Evolutionary conservation across 768 basidiomycete genomes (phyloP).

Genomic region (Agaricus sinodeliciosus): DNA sequence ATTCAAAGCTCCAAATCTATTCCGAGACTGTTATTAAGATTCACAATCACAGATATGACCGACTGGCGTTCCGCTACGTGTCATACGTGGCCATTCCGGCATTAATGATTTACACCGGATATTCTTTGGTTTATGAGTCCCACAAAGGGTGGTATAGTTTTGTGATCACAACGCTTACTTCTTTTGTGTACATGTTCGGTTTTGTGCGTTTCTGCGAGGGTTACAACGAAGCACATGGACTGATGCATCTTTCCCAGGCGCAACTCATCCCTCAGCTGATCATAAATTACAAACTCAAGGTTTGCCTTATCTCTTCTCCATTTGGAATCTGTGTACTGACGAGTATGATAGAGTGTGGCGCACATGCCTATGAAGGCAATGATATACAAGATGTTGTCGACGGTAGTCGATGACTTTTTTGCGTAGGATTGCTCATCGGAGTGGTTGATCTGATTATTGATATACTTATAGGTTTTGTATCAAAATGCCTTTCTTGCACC

Average conservation of each 20-base stretch:
- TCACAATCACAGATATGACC: conserved; percentile 61
- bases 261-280: conserved; percentile 85
- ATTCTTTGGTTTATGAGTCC: conserved; percentile 75
- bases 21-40: conserved; percentile 9
- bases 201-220: conserved; percentile 60
- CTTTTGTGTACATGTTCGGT: conserved; percentile 94
- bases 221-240: neutral
- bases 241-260: conserved; percentile 39
- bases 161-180: conserved; percentile 86
- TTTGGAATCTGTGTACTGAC: neutral
- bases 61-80: conserved; percentile 91
- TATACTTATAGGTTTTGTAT: conserved; percentile 67
- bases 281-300: conserved; percentile 97
- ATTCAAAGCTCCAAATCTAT: neutral
- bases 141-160: conserved; percentile 97
- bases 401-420: conserved; percentile 89
- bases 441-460: conserved; percentile 10
- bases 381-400: conserved; percentile 91
- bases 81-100: conserved; percentile 84
- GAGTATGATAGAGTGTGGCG: conserved; percentile 66
- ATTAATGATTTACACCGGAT: conserved; percentile 68
- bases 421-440: conserved; percentile 45
- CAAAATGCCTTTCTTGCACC: conserved; percentile 94
- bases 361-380: conserved; percentile 99
- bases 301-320: conserved; percentile 26